phyloP scores from a whole-genome alignment of 106 monocot species.

The Dioscorea alata region DNA sequence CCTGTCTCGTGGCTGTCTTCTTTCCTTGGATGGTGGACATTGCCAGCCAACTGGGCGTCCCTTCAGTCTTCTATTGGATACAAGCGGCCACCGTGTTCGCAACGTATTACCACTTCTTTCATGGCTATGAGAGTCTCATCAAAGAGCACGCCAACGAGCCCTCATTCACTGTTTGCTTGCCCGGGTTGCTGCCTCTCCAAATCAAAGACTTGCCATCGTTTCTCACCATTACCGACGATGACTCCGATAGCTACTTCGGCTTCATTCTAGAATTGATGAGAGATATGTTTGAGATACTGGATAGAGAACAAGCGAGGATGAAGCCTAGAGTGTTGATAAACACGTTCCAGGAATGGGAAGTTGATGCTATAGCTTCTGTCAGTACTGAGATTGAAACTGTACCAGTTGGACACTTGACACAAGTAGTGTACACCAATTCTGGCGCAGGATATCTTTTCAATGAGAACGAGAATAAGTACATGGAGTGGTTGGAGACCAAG shows the following conservation, averaged over 20 bases:
- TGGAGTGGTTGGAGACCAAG: slow-evolving; percentile 51
- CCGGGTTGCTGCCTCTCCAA: slow-evolving; percentile 9
- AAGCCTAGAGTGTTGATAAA: slow-evolving; percentile 32
- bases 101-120: slow-evolving; percentile 38
- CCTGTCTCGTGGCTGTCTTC: slow-evolving; percentile 15
- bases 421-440: background rate
- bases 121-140: slow-evolving; percentile 12
- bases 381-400: slow-evolving; percentile 11
- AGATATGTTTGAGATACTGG: slow-evolving; percentile 8
- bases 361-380: background rate
- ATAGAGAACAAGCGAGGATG: background rate
- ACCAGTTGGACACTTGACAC: slow-evolving; percentile 17
- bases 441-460: slow-evolving; percentile 16
- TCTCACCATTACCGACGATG: background rate
- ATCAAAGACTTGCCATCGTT: slow-evolving; percentile 20
- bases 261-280: background rate
- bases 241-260: background rate
- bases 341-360: slow-evolving; percentile 33
- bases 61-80: slow-evolving; percentile 23
- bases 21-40: slow-evolving; percentile 21
- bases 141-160: slow-evolving; percentile 4
- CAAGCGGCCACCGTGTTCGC: slow-evolving; percentile 31
- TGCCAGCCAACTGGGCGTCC: slow-evolving; percentile 10
- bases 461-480: slow-evolving; percentile 25
- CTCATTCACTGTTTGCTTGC: slow-evolving; percentile 2